A percentile compares a stretch with the other conserved stretches of the same genome.
These are phyloP conservation scores for Ustulina deusta DNA, from an alignment of 2,329 filamentous ascomycete genomes.

Conservation along the genomic window DNA sequence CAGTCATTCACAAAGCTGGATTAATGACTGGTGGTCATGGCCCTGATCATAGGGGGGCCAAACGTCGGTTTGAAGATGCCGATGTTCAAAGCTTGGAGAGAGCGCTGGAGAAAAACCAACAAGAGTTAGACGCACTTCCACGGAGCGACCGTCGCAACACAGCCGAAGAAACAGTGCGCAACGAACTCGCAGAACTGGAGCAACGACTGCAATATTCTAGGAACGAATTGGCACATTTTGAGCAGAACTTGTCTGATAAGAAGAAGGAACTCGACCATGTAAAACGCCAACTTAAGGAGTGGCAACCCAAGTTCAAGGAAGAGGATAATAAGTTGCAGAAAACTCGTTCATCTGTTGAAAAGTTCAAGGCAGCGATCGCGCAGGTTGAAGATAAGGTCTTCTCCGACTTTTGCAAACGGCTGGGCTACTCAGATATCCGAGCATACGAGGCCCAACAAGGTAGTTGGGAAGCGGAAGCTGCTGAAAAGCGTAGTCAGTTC, in stretches of 20 bases:
- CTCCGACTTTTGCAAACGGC: conserved; percentile 82
- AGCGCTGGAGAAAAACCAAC: conserved; percentile 78
- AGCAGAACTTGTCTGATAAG: conserved; percentile 87
- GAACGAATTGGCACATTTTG: conserved; percentile 81
- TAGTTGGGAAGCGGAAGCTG: conserved; percentile 88
- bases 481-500: conserved; percentile 87
- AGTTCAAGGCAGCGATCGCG: conserved; percentile 73
- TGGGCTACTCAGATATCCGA: conserved; percentile 90
- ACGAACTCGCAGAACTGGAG: conserved; percentile 83
- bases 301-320: conserved; percentile 81
- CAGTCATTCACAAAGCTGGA: conserved; percentile 94
- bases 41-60: conserved; percentile 77
- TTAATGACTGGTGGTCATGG: conserved; percentile 96
- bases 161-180: conserved; percentile 84
- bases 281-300: conserved; percentile 78
- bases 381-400: conserved; percentile 92
- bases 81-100: conserved; percentile 88
- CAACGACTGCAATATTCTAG: conserved; percentile 77
- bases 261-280: conserved; percentile 82
- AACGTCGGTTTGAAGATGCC: conserved; percentile 88
- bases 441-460: conserved; percentile 95
- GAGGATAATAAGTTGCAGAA: conserved; percentile 76
- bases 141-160: conserved; percentile 79
- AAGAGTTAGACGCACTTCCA: conserved; percentile 83
- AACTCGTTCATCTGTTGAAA: conserved; percentile 62